phyloP scores from a whole-genome alignment of 23 red algal genomes.

The Cyanidioschyzon merolae region DNA sequence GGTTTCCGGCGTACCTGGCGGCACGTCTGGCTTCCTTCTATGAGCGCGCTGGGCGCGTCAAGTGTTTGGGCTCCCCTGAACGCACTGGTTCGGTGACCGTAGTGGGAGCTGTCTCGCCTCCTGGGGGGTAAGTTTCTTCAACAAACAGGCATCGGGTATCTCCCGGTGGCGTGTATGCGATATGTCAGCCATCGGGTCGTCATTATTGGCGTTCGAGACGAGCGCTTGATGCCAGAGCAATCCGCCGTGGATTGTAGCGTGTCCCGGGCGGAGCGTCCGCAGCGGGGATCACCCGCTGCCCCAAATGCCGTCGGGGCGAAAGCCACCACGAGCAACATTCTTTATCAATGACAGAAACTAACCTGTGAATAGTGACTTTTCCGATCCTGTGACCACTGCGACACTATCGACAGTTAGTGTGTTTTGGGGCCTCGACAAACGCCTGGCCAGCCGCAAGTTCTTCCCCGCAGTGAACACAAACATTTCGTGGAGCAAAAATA shows the following conservation, averaged over 20 bases:
- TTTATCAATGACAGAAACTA: slow-evolving; percentile 8
- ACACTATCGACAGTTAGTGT: slow-evolving; percentile 91
- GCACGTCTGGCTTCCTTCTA: slow-evolving; percentile 98
- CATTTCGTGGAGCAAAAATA: slow-evolving; percentile 89
- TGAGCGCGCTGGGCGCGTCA: slow-evolving; percentile 86
- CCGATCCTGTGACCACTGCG: slow-evolving; percentile 96
- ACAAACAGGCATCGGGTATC: slow-evolving; percentile 8
- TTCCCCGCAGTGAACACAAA: slow-evolving; percentile 96
- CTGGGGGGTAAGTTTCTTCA: slow-evolving; percentile 44
- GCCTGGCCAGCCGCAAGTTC: slow-evolving; percentile 90
- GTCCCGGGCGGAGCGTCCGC: not conserved
- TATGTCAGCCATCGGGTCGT: not conserved
- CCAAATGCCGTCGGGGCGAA: not conserved
- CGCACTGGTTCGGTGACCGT: slow-evolving; percentile 92
- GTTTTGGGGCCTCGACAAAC: slow-evolving; percentile 99
- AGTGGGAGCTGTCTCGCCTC: slow-evolving; percentile 90
- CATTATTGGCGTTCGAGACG: not conserved
- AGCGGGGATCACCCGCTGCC: too few species aligned
- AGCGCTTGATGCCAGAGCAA: not conserved
- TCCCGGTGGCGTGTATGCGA: not conserved
- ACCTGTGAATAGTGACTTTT: slow-evolving; percentile 50
- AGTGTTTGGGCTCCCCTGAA: slow-evolving; percentile 76
- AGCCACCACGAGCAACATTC: not conserved
- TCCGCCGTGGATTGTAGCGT: not conserved
- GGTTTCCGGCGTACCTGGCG: slow-evolving; percentile 95